Base-by-base conservation (phyloP, 2,329 filamentous ascomycete genomes). In the Aspergillus fructus region DNA sequence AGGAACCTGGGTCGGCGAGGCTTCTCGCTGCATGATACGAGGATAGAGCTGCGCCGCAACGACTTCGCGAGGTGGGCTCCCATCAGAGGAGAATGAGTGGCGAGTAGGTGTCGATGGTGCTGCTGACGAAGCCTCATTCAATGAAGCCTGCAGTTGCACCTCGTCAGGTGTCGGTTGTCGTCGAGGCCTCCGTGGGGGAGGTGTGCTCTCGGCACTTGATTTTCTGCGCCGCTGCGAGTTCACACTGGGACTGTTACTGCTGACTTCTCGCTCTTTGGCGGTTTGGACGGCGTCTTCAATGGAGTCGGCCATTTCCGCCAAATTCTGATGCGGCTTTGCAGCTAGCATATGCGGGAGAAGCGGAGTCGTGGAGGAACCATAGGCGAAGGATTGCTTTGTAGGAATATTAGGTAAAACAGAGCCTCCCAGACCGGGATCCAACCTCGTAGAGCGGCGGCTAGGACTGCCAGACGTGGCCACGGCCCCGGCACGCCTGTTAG, bases 341-440 rank as follows among this genome's bases (percentile, higher is more conserved):
- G 66, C 59, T 24, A 76, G 64, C 61, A 68, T 68, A 46, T 68
- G 67, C 9, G 75, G 74, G 19, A 77, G 62, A 23, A 68, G 63
- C 15, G 73, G 68, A 12, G 71, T 70, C 21, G 68, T 67, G 19
- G 67, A 69, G 7, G 74, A 71, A 27, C 76, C 76, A 66, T 78
- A 77, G 13, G 72, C 72, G 55, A 72, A 77, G 1, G 75, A 76
- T 46, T 72, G 70, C 53, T 73, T 71, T 23, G 71, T 71, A 41
- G 74, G 72, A 48, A 77, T 64, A 49, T 70, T 67, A 6, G 75
- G 75, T 34, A 78, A 62, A 51, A 56, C 60, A 42, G 69, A 67
- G 59, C 68, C 62, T 33, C 49, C 62, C 39, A 49, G 48, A 27
- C 37, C 54, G 27, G 58, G 55, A 41, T 51, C 74, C 48, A 62